Evolutionary conservation across 2,329 filamentous ascomycete species (phyloP), one percentile per base, ranked within the genome.

Genomic region (Aspergillus ochraceoroseus): DNA sequence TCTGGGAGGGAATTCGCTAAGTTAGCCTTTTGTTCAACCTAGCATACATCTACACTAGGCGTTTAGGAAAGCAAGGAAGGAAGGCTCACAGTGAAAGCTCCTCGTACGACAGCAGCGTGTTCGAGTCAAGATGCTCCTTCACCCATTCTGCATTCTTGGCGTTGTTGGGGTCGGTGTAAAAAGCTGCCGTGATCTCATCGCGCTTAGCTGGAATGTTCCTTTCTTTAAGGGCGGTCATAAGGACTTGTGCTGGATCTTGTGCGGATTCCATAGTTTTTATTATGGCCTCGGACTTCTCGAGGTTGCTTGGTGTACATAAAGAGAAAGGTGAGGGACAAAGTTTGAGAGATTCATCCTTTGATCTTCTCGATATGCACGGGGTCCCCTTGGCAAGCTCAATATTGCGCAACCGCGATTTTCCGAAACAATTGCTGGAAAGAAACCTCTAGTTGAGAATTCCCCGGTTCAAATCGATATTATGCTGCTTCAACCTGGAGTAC

Each of bases 61-160:
- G n/a, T 9, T 14, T 11, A 18, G 8, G 11, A 23, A 13, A 12
- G n/a, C 11, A 17, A 11, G 8, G 17, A 18, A 9, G 11, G 2
- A 12, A 18, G 32, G 9, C 55, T 25, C 58, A 67, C 66, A 67
- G 32, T 32, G 46, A 47, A 15, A 64, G 47, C 49, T 69, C 66
- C 36, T 69, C 65, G 36, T 57, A 57, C 5, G 65, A 66, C 36
- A 69, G 53, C 23, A 68, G 51, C 4, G 62, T 66, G 34, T 63
- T 57, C 5, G 51, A 38, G 19, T 37, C 38, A 32, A 68, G 47
- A 47, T 67, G 54, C 23, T 55, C 54, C 6, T 47, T 43, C 18
- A 58, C 55, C 64, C 64, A 67, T 46, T 59, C 47, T 25, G 44
- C 46, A 44, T 56, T 58, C 8, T 48, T 38, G n/a, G 31, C 22